Evolutionary conservation across 306 rosid genomes (phyloP), one percentile per base, ranked within the genome.

Genomic region (Corylus avellana): DNA sequence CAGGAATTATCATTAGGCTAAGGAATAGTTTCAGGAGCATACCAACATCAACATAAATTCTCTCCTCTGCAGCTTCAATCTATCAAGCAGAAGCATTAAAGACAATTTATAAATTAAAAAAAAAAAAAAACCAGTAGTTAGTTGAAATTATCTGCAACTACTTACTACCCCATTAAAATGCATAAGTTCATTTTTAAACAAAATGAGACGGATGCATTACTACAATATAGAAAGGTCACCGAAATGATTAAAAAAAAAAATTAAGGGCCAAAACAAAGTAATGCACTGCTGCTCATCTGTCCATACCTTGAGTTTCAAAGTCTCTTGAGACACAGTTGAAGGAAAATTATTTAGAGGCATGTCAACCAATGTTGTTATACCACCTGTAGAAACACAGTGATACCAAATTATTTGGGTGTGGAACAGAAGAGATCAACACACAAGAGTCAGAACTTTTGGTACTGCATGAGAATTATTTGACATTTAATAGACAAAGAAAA

Each of bases 311-410:
- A 95, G 98, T 70, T 91, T 48, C 48, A 92, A 81, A 17, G 96
- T 91, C 72, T 92, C 96, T 77, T 89, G 84, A 39, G 98, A 92
- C 61, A 89, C 90, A 27, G 98, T 95, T 58, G 98, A 81, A 2
- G 98, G 98, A 22, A 87, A 80, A 84, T 73, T 95, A 83, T 95
- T 95, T 16, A 95, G 89, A 83, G 98, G 98, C 98, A 95, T 95
- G 83, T 95, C 98, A 89, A 95, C 88, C 83, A 95, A 88, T 50
- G 97, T 91, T 46, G 98, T 95, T 62, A 95, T 83, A 20, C 98
- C 98, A 68, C 98, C 98, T 95, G 86, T 67, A 66, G 20, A 78
- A 88, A 80, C 71, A 78, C 2, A 83, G 47, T 53, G 70, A 75
- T 6, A 27, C 48, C 85, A 86, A 73, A 59, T 46, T 51, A 75